These are phyloP conservation scores for Selaginella tamariscina DNA, from an alignment of 75 land plant species.

Conservation along the genomic window DNA sequence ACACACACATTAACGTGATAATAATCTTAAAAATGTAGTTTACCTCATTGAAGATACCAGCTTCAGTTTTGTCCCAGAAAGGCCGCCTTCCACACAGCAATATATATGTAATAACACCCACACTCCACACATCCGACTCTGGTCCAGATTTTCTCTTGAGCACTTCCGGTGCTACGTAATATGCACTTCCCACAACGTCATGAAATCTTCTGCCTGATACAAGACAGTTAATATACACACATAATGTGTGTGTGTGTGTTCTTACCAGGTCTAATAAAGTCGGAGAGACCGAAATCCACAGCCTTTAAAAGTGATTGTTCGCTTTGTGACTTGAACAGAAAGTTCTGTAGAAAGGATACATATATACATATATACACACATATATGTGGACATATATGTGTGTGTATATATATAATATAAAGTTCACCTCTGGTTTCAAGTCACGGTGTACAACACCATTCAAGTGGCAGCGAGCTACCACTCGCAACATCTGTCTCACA, in stretches of 20 bases:
- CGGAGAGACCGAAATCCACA: constrained; percentile 95
- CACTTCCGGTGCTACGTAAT: constrained; percentile 32
- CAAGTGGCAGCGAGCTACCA: constrained; percentile 88
- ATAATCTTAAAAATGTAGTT: not conserved
- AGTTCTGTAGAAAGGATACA: constrained; percentile 50
- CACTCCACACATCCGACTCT: constrained; percentile 34
- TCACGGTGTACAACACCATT: constrained; percentile 95
- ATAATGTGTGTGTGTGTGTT: not conserved
- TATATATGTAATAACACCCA: constrained; percentile 29
- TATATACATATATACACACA: not conserved
- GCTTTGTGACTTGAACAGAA: constrained; percentile 72
- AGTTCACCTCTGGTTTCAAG: constrained; percentile 85
- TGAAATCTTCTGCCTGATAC: constrained; percentile 23
- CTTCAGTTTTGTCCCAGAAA: constrained; percentile 30
- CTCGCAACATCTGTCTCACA: constrained; percentile 97
- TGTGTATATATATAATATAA: not conserved
- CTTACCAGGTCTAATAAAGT: constrained; percentile 79
- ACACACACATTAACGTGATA: not conserved
- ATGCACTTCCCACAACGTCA: constrained; percentile 29
- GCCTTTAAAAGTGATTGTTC: constrained; percentile 85
- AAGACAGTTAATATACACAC: not conserved
- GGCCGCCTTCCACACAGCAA: constrained; percentile 31
- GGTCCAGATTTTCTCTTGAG: constrained; percentile 25
- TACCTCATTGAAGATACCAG: constrained; percentile 31
- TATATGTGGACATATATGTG: not conserved